Percentiles rank a stretch among this genome's conserved stretches.
Conservation (phyloP, 805 yeast genomes). For the Candida saitoana region DNA sequence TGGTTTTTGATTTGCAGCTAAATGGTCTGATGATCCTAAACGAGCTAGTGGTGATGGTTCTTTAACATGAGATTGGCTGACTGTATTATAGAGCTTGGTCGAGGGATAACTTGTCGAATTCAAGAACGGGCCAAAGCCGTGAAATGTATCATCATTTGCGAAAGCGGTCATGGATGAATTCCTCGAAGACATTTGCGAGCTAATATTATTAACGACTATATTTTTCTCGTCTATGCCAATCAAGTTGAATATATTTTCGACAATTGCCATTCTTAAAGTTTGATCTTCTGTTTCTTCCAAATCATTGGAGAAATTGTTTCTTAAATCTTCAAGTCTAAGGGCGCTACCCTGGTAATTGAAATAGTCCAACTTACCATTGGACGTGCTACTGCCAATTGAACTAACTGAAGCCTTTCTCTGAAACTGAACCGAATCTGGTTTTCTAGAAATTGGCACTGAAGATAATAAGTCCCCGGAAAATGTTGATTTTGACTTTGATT, state of each 20-base stretch:
- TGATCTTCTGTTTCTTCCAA: constrained; percentile 68
- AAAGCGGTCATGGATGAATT: constrained; percentile 28
- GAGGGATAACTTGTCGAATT: constrained; percentile 12
- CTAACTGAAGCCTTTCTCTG: constrained; percentile 8
- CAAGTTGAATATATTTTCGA: constrained; percentile 64
- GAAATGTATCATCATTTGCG: constrained; percentile 1
- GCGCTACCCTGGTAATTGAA: constrained; percentile 4
- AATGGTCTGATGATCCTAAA: background rate
- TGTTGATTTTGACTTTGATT: constrained; percentile 48
- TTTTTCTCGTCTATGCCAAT: constrained; percentile 53
- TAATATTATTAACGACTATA: background rate
- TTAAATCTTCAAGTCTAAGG: constrained; percentile 2
- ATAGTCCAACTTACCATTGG: background rate
- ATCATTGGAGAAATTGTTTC: constrained; percentile 21
- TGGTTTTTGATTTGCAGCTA: background rate
- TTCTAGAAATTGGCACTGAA: constrained; percentile 66
- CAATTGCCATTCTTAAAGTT: constrained; percentile 55
- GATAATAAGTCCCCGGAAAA: constrained; percentile 87
- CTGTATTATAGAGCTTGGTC: constrained; percentile 30
- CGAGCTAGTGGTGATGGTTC: constrained; percentile 3
- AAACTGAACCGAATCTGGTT: constrained; percentile 23
- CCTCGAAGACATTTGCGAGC: constrained; percentile 18
- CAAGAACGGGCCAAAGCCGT: constrained; percentile 13
- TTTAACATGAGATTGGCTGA: constrained; percentile 16
- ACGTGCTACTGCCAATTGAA: constrained; percentile 1